A percentile compares a stretch with the other conserved stretches of the same genome.
These are phyloP conservation scores for Aethionema arabicum DNA, from an alignment of 345 rosid genomes.

Conservation along the genomic window DNA sequence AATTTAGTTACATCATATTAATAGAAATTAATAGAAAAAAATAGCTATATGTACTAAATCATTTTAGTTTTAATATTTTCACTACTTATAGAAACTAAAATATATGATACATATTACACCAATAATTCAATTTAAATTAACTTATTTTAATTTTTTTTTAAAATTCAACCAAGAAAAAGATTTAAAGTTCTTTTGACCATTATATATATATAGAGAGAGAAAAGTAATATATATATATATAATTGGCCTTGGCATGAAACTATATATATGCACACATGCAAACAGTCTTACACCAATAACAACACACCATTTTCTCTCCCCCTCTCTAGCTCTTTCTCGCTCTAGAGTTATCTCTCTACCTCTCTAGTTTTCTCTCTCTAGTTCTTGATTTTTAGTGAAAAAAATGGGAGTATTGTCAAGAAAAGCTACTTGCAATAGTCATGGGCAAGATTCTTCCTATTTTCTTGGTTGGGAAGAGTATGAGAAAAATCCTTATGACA, in stretches of 20 bases:
- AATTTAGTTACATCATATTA: too few species aligned
- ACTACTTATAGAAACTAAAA: too few species aligned
- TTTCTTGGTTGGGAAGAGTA: conserved; percentile 48
- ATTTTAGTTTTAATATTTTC: too few species aligned
- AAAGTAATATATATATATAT: background rate
- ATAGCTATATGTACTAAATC: too few species aligned
- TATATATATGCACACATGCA: conserved; percentile 24
- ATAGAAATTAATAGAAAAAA: too few species aligned
- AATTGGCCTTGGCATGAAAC: conserved; percentile 22
- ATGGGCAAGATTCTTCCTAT: conserved; percentile 75
- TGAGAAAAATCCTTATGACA: conserved; percentile 69
- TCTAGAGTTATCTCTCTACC: background rate
- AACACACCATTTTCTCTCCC: background rate
- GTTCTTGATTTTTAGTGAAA: conserved; percentile 18
- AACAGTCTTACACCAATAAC: conserved; percentile 24
- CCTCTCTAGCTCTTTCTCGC: background rate
- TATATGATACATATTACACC: too few species aligned
- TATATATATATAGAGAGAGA: too few species aligned
- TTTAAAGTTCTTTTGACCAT: too few species aligned
- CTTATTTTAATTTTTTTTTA: too few species aligned
- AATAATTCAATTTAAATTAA: too few species aligned
- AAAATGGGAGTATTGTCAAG: conserved; percentile 52
- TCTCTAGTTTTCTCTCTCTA: conserved; percentile 3
- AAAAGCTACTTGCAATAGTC: conserved; percentile 60
- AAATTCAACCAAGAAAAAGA: too few species aligned